Evolutionary conservation across 192 early-diverging fungal species (phyloP).

Genomic region (Coemansia sp.): DNA sequence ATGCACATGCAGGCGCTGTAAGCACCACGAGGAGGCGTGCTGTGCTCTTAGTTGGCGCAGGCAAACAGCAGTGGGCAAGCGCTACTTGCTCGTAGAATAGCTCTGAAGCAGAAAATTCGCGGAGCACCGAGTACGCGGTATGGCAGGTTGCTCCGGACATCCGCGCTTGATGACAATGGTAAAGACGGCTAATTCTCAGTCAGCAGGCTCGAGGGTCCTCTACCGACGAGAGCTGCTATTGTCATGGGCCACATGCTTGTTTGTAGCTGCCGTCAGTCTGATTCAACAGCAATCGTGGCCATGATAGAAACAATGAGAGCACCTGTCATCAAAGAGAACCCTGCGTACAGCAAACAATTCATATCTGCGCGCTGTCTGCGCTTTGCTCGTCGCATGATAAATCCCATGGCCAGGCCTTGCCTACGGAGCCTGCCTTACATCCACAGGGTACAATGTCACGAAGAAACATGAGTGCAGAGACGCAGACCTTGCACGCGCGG

Average conservation of each 20-base stretch:
- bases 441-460: background rate
- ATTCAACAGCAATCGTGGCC: background rate
- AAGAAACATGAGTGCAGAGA: background rate
- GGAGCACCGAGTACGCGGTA: background rate
- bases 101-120: background rate
- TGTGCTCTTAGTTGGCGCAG: background rate
- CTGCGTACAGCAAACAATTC: conserved; percentile 4
- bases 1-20: background rate
- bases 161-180: background rate
- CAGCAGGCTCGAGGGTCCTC: background rate
- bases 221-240: background rate
- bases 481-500: background rate
- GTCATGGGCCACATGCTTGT: background rate
- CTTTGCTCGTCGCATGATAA: conserved; percentile 3
- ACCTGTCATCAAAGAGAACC: background rate
- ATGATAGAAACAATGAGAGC: background rate
- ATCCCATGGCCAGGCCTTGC: background rate
- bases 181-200: background rate
- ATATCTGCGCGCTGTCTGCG: conserved; percentile 2
- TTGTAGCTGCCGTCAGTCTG: background rate
- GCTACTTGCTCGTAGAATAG: background rate
- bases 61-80: background rate
- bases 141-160: background rate
- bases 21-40: background rate
- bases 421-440: background rate